Evolutionary conservation across 805 yeast species (phyloP), one percentile per base, ranked within the genome.

Genomic region (Dipodascus albidus): DNA sequence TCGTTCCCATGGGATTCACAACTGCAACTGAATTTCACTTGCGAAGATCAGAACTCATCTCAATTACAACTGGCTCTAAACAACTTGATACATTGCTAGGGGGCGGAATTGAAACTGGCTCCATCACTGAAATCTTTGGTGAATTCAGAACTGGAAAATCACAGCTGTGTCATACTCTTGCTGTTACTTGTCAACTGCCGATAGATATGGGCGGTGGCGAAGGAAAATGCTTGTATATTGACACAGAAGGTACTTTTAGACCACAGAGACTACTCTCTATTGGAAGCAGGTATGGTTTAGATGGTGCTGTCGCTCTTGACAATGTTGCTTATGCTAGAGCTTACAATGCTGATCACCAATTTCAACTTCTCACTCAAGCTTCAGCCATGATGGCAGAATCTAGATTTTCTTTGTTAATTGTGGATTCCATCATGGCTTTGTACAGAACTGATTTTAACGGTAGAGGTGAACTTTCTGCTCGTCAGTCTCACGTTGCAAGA

Each of bases 141-240:
- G 99, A 93, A 69, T 93, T 90, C 67, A 81, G 98, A 72, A 93
- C 99, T 1, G 99, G 99, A 49, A 93, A 93, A 67, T 88, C 97
- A 2, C 99, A 93, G 72, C 71, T 93, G 49, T 93, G 99, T 69
- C 99, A 93, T 67, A 93, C 98, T 1, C 75, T 93, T 53, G 96
- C 98, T 0, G 96, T 93, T 3, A 91, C 97, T 1, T 91, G 98
- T 67, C 99, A 91, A 69, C 74, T 93, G 53, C 98, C 98, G 2
- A 80, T 91, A 51, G 97, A 90, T 65, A 84, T 86, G 85, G 97
- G 97, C 44, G 99, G 99, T 56, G 99, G 96, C 51, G 99, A 93
- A 71, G 99, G 99, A 33, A 89, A 93, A 69, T 91, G 97, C 68
- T 74, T 93, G 53, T 93, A 87, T 66, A 90, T 93, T 56, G 99